phyloP scores from a whole-genome alignment of 202 grass and related monocot genomes.

The Schoenoplectus tabernaemontani region DNA sequence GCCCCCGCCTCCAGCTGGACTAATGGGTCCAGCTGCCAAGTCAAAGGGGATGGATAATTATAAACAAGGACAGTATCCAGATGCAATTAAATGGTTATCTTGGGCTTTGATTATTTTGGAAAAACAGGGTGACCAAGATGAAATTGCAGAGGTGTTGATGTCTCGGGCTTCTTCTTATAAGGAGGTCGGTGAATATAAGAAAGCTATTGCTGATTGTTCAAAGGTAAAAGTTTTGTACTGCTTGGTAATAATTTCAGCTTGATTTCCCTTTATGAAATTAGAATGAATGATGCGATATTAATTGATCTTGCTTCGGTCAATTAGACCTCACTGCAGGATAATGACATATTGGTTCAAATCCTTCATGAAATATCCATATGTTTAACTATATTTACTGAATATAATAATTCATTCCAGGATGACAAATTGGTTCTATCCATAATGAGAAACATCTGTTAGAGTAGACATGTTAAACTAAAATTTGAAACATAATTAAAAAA shows the following conservation, averaged over 20 bases:
- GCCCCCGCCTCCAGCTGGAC: slow-evolving; percentile 61
- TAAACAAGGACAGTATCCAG: slow-evolving; percentile 88
- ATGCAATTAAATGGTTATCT: slow-evolving; percentile 98
- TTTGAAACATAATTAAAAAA: no score
- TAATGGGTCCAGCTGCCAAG: slow-evolving; percentile 53
- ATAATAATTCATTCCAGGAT: background rate
- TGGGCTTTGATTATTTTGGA: slow-evolving; percentile 78
- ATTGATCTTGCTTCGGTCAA: background rate
- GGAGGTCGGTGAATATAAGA: slow-evolving; percentile 99
- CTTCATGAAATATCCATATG: background rate
- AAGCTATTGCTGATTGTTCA: slow-evolving; percentile 92
- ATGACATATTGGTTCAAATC: slow-evolving; percentile 1
- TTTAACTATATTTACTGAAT: background rate
- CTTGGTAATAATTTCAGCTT: background rate
- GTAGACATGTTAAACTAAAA: background rate
- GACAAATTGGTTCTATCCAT: background rate
- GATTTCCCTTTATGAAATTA: background rate
- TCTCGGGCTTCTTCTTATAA: slow-evolving; percentile 97
- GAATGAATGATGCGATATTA: no score
- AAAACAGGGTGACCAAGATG: slow-evolving; percentile 54
- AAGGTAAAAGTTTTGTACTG: slow-evolving; percentile 42
- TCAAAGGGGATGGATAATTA: slow-evolving; percentile 88
- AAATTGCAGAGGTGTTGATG: slow-evolving; percentile 64
- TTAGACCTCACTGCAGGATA: background rate
- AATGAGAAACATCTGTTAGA: background rate